Evolutionary conservation across 768 basidiomycete species (phyloP), one percentile per base, ranked within the genome.

Genomic region (Boletus bicolor): DNA sequence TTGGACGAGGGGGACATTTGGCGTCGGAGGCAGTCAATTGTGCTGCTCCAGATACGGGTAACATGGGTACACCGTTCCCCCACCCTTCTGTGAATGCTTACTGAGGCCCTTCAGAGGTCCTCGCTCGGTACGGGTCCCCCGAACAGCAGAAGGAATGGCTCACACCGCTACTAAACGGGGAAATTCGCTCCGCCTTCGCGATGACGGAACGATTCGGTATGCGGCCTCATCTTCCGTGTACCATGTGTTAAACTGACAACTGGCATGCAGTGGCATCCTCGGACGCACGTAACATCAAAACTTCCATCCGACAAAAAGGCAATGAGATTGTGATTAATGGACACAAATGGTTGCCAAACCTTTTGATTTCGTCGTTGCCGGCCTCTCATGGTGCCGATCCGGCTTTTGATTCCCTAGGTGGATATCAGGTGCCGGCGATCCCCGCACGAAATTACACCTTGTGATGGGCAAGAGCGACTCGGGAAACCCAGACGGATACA

Each of bases 351-450:
- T 91, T 54, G 24, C 68, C 59, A 26, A 36, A 5, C 24, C 2
- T 11, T 53, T 34, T 46, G 26, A n/a, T 44, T 7, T 43, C 34
- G 12, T 53, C 36, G 19, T 51, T 34, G 5, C 19, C 51, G 49
- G 54, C 28, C 5, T 54, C 63, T 64, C 39, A 69, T 51, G 10
- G 3, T 50, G 12, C 55, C 59, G 50, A 38, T 17, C 55, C 57
- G 56, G 54, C 17, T 54, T 45, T 53, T 43, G 24, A 30, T 34
- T 51, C 45, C 17, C 43, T 39, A 94, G 89, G 92, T 98, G 91
- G 89, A 98, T 98, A 70, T 94, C 92, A 30, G 95, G 95, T 48
- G 96, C 95, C 7, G 94, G 94, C 17, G 94, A 98, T 71, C 93
- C 93, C 44, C 81, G 95, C 57, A 89, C 88, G 57, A 84, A 82